Evolutionary conservation across 176 grass and related monocot species (phyloP).

Genomic region (Saccharum spontaneum): DNA sequence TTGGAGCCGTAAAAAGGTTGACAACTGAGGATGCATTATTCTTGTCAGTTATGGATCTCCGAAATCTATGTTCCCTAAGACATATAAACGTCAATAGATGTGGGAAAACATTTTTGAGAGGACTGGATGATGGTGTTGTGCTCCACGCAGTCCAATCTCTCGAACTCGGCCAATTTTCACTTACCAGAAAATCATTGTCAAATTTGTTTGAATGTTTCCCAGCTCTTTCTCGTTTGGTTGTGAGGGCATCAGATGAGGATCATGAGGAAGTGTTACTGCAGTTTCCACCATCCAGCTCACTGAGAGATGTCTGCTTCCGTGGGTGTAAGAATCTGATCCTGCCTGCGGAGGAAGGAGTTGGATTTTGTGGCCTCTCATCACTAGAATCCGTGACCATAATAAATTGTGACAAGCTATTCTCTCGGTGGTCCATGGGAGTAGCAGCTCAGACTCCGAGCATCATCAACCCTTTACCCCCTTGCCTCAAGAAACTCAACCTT

Average conservation of each 20-base stretch:
- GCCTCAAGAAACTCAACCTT: rapidly evolving
- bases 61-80: background rate
- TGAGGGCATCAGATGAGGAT: background rate
- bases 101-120: background rate
- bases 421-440: background rate
- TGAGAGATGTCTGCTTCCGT: rapidly evolving
- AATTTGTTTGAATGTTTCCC: background rate
- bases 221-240: background rate
- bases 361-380: background rate
- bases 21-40: rapidly evolving
- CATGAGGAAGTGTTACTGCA: background rate
- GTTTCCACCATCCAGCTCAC: background rate
- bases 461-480: background rate
- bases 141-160: background rate
- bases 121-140: background rate
- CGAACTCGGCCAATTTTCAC: rapidly evolving
- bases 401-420: background rate
- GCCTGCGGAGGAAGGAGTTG: background rate
- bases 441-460: background rate
- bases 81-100: rapidly evolving
- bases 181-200: background rate
- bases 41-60: background rate
- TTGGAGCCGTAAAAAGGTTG: background rate
- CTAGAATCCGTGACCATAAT: rapidly evolving
- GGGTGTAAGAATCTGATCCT: background rate